Evolutionary conservation across 106 monocot genomes (phyloP).

Genomic region (Triglochin maritima): DNA sequence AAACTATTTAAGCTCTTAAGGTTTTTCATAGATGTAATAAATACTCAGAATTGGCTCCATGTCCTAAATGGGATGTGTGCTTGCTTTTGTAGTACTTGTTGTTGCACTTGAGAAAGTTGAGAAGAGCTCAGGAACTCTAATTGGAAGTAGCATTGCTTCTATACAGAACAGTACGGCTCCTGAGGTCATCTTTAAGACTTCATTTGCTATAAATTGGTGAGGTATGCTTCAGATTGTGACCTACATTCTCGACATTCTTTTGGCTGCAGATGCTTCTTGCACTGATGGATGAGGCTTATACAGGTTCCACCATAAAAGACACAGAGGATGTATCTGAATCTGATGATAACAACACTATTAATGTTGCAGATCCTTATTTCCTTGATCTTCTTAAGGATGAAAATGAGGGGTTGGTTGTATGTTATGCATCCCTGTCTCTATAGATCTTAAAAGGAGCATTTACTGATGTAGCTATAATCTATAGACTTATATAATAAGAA

Average conservation of each 20-base stretch:
- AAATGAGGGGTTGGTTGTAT: slow-evolving; percentile 93
- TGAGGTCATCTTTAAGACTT: slow-evolving; percentile 42
- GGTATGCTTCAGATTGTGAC: background rate
- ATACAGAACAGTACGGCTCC: slow-evolving; percentile 96
- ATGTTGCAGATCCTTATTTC: slow-evolving; percentile 72
- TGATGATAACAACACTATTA: slow-evolving; percentile 60
- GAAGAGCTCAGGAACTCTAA: slow-evolving; percentile 70
- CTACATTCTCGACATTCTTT: background rate
- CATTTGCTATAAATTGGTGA: background rate
- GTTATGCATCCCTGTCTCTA: slow-evolving; percentile 3
- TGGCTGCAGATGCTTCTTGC: slow-evolving; percentile 86
- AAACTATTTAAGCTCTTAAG: too few relatives aligned
- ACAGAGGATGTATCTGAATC: slow-evolving; percentile 58
- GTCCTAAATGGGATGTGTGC: background rate
- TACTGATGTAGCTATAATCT: too few relatives aligned
- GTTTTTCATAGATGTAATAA: too few relatives aligned
- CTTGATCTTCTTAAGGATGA: slow-evolving; percentile 98
- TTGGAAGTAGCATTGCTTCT: slow-evolving; percentile 89
- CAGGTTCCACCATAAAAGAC: slow-evolving; percentile 83
- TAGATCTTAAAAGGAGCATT: too few relatives aligned
- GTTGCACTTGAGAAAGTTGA: slow-evolving; percentile 88
- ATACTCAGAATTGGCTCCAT: background rate
- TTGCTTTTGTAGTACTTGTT: slow-evolving; percentile 45
- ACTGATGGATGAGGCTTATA: slow-evolving; percentile 98
- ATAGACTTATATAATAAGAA: too few relatives aligned